phyloP scores from a whole-genome alignment of 768 basidiomycete species.

The Amanita thiersii region DNA sequence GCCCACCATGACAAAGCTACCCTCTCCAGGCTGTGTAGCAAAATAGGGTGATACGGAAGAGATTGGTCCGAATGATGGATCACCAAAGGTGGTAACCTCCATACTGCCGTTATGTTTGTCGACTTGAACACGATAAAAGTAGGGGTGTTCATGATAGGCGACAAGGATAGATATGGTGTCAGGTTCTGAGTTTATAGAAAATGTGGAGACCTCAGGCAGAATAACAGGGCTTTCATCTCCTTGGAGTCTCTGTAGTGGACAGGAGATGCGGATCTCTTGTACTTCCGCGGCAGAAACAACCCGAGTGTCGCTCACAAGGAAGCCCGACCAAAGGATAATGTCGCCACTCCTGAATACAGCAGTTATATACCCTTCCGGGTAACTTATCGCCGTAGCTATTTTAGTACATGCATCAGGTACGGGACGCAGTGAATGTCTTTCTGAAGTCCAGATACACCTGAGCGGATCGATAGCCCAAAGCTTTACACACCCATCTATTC shows the following conservation, averaged over 20 bases:
- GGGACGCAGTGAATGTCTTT: constrained; percentile 21
- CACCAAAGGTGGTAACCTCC: constrained; percentile 40
- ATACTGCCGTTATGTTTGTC: constrained; percentile 19
- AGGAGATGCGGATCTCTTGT: constrained; percentile 25
- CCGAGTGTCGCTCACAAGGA: constrained; percentile 17
- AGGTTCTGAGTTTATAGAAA: constrained; percentile 20
- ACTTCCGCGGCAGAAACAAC: constrained; percentile 14
- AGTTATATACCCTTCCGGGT: constrained; percentile 29
- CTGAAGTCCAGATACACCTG: constrained; percentile 59
- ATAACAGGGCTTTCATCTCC: constrained; percentile 11
- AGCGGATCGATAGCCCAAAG: constrained; percentile 58
- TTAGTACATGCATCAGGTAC: constrained; percentile 43
- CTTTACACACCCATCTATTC: constrained; percentile 60
- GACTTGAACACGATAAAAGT: constrained; percentile 45
- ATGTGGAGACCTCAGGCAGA: constrained; percentile 12
- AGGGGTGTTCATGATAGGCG: constrained; percentile 38
- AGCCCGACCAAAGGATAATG: constrained; percentile 46
- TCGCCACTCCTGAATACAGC: constrained; percentile 51
- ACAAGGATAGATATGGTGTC: constrained; percentile 33
- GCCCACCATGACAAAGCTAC: constrained; percentile 52
- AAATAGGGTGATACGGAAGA: constrained; percentile 44
- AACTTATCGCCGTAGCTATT: constrained; percentile 34
- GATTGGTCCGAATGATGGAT: constrained; percentile 42
- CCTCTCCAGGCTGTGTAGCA: constrained; percentile 22
- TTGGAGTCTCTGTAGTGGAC: constrained; percentile 18